Base-by-base conservation (phyloP, 116 monocot species). In the Posidonia oceanica region DNA sequence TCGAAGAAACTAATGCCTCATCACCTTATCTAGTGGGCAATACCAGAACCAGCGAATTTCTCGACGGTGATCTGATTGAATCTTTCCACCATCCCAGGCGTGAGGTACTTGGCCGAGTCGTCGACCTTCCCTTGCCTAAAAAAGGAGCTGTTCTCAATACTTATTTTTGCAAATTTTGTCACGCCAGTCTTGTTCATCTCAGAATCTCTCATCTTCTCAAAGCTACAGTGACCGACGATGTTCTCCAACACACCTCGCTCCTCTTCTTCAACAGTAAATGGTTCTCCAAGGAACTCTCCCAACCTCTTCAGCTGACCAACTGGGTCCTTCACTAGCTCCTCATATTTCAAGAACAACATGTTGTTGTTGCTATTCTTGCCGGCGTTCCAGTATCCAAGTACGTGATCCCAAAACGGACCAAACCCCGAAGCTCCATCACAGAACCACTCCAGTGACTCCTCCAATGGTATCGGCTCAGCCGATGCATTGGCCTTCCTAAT, bases 271-370 rank as follows among this genome's bases (percentile, higher is more conserved):
- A 4, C 0, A 1, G 55, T 57, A 16, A 70, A 70, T 2, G 70
- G 70, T 17, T 22, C 15, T 15, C 40, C 64, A 4, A 71, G 22
- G 8, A 71, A 59, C 39, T 60, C 40, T 0, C 39, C 39, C 5
- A 71, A 12, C 41, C 12, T 59, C 41, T 38, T 58, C 13, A 51
- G 10, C 21, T 52, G 17, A 36, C 0, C 16, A 0, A 18, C 48
- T 4, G 51, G 52, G 41, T 67, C 67, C 13, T 48, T n/a, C 52
- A 20, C 5, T 18, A 67, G 6, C n/a, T 67, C 52, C 67, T 67
- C 67, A 11, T 67, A 67, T 20, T 23, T 67, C 48, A 67, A 51
- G 67, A 67, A 67, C n/a, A n/a, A n/a, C n/a, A n/a, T n/a, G n/a
- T n/a, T n/a, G n/a, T n/a, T n/a, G n/a, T n/a, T n/a, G n/a, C 67